phyloP scores from a whole-genome alignment of 2,329 filamentous ascomycete genomes.

The Neospermospora avenae region DNA sequence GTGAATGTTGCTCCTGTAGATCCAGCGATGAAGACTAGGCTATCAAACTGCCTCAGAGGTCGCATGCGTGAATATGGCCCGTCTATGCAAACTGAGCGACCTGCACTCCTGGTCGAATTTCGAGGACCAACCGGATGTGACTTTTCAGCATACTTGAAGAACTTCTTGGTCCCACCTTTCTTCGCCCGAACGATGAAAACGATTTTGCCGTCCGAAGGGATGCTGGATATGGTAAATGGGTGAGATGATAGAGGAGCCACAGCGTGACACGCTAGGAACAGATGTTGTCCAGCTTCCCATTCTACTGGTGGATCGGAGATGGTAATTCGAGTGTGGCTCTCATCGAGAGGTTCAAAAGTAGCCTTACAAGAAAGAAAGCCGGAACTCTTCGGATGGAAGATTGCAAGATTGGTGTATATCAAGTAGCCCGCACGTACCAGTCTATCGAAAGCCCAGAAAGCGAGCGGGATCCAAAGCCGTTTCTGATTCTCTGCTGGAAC shows the following conservation, averaged over 20 bases:
- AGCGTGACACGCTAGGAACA: slow-evolving; percentile 56
- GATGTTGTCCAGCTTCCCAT: slow-evolving; percentile 62
- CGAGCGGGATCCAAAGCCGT: slow-evolving; percentile 47
- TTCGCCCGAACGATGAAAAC: slow-evolving; percentile 55
- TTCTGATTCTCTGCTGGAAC: slow-evolving; percentile 41
- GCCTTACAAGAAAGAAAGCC: slow-evolving; percentile 41
- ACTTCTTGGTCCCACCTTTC: slow-evolving; percentile 48
- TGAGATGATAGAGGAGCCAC: slow-evolving; percentile 58
- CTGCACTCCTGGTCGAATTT: slow-evolving; percentile 23
- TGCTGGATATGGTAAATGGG: slow-evolving; percentile 60
- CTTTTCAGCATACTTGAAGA: slow-evolving; percentile 50
- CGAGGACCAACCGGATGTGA: slow-evolving; percentile 19
- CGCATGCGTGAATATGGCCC: slow-evolving; percentile 51
- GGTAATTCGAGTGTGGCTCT: slow-evolving; percentile 53
- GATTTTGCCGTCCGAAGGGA: slow-evolving; percentile 52
- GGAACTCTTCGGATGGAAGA: slow-evolving; percentile 37
- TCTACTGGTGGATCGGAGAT: slow-evolving; percentile 51
- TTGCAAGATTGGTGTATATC: slow-evolving; percentile 40
- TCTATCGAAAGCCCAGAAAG: slow-evolving; percentile 45
- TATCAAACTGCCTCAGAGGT: slow-evolving; percentile 57
- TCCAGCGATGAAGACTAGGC: slow-evolving; percentile 55
- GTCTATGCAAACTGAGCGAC: slow-evolving; percentile 45
- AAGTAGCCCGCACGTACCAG: slow-evolving; percentile 37
- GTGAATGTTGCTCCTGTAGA: slow-evolving; percentile 72
- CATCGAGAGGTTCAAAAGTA: slow-evolving; percentile 47